phyloP scores from a whole-genome alignment of 2,329 filamentous ascomycete genomes.

The Tolypocladium amazonense region DNA sequence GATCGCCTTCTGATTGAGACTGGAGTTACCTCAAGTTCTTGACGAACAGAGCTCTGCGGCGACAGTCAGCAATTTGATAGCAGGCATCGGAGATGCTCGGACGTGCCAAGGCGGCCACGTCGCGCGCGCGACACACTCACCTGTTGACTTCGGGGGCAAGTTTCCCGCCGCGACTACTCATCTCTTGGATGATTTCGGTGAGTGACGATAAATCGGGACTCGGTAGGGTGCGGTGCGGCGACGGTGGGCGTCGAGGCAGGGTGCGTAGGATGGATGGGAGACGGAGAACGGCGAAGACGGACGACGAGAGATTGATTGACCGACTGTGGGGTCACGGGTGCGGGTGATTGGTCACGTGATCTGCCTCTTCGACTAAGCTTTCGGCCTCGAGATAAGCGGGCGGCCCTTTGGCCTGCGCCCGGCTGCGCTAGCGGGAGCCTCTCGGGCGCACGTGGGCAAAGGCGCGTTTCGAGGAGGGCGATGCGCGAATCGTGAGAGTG shows the following conservation, averaged over 20 bases:
- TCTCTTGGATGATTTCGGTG: conserved; percentile 51
- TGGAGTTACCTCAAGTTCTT: conserved; percentile 84
- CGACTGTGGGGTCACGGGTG: conserved; percentile 9
- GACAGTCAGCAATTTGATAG: conserved; percentile 18
- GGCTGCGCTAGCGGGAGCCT: not conserved
- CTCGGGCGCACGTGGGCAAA: not conserved
- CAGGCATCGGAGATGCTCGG: not conserved
- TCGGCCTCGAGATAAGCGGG: not conserved
- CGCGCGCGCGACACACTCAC: conserved; percentile 31
- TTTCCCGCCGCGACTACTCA: conserved; percentile 95
- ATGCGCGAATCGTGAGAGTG: not conserved
- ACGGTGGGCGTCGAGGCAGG: conserved; percentile 7
- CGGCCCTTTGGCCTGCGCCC: not conserved
- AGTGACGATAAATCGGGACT: conserved; percentile 18
- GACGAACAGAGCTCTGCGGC: conserved; percentile 88
- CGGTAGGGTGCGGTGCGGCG: conserved; percentile 12
- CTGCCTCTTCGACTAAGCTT: no score
- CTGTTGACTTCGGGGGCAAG: conserved; percentile 99
- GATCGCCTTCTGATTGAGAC: not conserved
- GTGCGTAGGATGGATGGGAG: conserved; percentile 15
- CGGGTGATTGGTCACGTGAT: conserved; percentile 15
- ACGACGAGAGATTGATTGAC: conserved; percentile 14
- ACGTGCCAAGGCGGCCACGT: not conserved
- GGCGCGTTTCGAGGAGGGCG: not conserved
- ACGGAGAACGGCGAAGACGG: conserved; percentile 17